These are phyloP conservation scores for Tetracladium maxilliforme DNA, from an alignment of 2,329 filamentous ascomycete species.

Conservation along the genomic window DNA sequence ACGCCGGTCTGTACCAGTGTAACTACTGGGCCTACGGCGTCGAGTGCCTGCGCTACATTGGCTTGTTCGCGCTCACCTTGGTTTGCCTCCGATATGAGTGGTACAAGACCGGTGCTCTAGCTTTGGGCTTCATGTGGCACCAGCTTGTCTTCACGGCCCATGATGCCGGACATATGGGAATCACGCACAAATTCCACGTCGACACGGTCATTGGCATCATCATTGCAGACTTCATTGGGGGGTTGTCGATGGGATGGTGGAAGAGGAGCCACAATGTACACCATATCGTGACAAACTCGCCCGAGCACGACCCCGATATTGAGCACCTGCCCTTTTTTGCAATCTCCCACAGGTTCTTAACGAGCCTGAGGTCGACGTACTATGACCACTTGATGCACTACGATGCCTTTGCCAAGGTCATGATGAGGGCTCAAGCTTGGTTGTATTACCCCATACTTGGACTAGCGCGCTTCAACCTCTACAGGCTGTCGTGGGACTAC, in stretches of 20 bases:
- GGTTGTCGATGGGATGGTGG: constrained; percentile 91
- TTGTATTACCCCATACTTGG: constrained; percentile 71
- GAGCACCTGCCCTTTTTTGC: constrained; percentile 83
- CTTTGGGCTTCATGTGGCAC: constrained; percentile 79
- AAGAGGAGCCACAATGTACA: constrained; percentile 94
- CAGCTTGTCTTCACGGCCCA: constrained; percentile 89
- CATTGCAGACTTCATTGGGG: constrained; percentile 79
- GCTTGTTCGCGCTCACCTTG: constrained; percentile 49
- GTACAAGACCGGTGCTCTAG: constrained; percentile 57
- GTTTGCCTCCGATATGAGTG: constrained; percentile 45
- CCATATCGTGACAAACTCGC: constrained; percentile 88
- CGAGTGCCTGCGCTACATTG: constrained; percentile 57
- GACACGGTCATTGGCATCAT: constrained; percentile 82
- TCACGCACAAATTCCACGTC: constrained; percentile 76
- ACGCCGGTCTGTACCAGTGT: constrained; percentile 69
- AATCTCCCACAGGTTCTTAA: constrained; percentile 67
- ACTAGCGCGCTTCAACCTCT: constrained; percentile 79
- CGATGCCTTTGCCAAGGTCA: constrained; percentile 55
- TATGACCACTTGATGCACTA: constrained; percentile 72
- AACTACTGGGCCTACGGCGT: constrained; percentile 67
- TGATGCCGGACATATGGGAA: constrained; percentile 93
- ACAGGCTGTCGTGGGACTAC: constrained; percentile 66
- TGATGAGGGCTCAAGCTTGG: constrained; percentile 64
- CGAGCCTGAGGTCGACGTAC: constrained; percentile 61
- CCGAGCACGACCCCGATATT: constrained; percentile 93